A percentile compares a stretch with the other conserved stretches of the same genome.
phyloP scores from a whole-genome alignment of 257 asterid species.

The Penstemon davidsonii region DNA sequence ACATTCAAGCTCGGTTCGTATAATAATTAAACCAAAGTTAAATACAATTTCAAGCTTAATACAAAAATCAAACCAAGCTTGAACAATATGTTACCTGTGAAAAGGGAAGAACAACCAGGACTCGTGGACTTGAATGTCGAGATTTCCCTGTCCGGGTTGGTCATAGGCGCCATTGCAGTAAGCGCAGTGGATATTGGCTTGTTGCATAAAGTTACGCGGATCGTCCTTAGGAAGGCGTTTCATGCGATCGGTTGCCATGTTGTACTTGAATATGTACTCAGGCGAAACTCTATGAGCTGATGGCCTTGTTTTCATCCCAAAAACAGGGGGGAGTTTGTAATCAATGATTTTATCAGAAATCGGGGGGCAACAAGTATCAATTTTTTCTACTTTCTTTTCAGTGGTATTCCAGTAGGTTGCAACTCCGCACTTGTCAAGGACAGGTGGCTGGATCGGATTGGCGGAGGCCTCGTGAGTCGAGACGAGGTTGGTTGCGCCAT shows the following conservation, averaged over 20 bases:
- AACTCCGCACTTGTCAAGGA: slow-evolving; percentile 29
- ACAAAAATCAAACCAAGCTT: no score
- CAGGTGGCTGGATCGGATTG: slow-evolving; percentile 36
- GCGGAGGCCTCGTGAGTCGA: slow-evolving; percentile 19
- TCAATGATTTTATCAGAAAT: slow-evolving; percentile 21
- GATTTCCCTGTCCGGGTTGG: slow-evolving; percentile 32
- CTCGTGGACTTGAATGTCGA: slow-evolving; percentile 41
- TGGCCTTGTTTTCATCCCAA: slow-evolving; percentile 27
- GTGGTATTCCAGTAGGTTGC: slow-evolving; percentile 10
- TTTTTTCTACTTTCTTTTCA: slow-evolving; percentile 11
- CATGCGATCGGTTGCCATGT: slow-evolving; percentile 39
- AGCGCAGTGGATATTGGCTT: slow-evolving; percentile 52
- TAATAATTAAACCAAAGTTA: no score
- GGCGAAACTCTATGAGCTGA: slow-evolving; percentile 37
- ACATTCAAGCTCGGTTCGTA: no score
- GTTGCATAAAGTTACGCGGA: slow-evolving; percentile 52
- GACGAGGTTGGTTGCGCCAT: slow-evolving; percentile 35
- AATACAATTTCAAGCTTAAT: no score
- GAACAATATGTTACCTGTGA: no score
- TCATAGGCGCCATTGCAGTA: slow-evolving; percentile 52
- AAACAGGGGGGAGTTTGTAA: slow-evolving; percentile 32
- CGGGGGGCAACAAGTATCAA: slow-evolving; percentile 49
- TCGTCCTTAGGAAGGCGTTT: slow-evolving; percentile 30
- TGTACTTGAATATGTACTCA: slow-evolving; percentile 35
- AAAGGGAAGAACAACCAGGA: slow-evolving; percentile 46